These are phyloP conservation scores for Agaricus subrufescens DNA, from an alignment of 768 basidiomycete species.

Conservation along the genomic window DNA sequence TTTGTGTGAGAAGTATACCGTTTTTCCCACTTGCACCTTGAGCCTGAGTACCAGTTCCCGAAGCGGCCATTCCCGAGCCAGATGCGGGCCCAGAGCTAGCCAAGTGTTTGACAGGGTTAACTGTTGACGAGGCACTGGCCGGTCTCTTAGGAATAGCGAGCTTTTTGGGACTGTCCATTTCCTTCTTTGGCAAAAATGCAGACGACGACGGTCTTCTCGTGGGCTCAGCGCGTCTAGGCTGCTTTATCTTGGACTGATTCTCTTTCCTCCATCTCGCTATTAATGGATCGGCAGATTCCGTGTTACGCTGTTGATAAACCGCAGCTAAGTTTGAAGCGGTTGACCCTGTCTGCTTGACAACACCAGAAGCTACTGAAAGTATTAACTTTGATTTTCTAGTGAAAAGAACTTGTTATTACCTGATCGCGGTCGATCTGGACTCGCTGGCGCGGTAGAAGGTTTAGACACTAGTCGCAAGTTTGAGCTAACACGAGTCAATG, in stretches of 20 bases:
- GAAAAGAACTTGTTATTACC: background rate
- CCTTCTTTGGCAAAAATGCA: too few relatives aligned
- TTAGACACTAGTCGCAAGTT: too few relatives aligned
- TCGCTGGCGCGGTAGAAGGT: background rate
- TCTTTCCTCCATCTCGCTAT: background rate
- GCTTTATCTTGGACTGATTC: background rate
- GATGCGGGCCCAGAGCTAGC: too few relatives aligned
- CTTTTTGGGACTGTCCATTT: too few relatives aligned
- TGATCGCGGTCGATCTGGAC: background rate
- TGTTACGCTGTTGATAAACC: background rate
- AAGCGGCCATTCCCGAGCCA: background rate
- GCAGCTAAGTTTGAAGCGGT: constrained; percentile 6
- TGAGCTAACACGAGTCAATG: too few relatives aligned
- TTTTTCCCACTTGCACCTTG: background rate
- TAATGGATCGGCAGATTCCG: background rate
- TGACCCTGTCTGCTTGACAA: background rate
- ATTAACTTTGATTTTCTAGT: too few relatives aligned
- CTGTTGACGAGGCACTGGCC: too few relatives aligned
- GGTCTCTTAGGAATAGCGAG: too few relatives aligned
- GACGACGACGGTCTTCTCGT: too few relatives aligned
- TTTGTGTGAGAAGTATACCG: background rate
- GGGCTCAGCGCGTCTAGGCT: too few relatives aligned
- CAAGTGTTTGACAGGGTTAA: too few relatives aligned
- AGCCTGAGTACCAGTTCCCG: background rate
- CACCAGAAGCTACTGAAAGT: background rate